Evolutionary conservation across 352 stramenopile species (phyloP).

Genomic region (Phytophthora boehmeriae): DNA sequence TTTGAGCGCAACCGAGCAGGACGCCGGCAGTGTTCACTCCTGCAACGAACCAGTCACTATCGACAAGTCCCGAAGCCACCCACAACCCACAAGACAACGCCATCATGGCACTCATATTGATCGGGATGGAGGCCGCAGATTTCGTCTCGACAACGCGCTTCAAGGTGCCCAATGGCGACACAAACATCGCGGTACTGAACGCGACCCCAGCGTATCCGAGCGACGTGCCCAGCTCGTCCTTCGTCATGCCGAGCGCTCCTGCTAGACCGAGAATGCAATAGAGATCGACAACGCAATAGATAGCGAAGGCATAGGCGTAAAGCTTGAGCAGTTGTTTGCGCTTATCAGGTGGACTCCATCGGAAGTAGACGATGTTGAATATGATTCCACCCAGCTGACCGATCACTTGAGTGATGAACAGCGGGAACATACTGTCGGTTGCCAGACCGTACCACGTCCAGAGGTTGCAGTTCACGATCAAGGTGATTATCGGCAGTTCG

Average conservation of each 20-base stretch:
- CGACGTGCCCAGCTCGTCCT: conserved; percentile 22
- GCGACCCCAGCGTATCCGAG: conserved; percentile 29
- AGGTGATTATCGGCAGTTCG: conserved; percentile 25
- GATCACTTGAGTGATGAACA: conserved; percentile 31
- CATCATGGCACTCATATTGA: conserved; percentile 32
- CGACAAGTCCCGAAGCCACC: conserved; percentile 19
- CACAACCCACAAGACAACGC: conserved; percentile 27
- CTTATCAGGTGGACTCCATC: conserved; percentile 22
- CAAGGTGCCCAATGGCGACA: conserved; percentile 29
- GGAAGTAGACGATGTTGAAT: conserved; percentile 37
- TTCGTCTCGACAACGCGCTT: conserved; percentile 29
- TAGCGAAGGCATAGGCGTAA: conserved; percentile 16
- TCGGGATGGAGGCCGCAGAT: conserved; percentile 34
- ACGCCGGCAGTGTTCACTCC: conserved; percentile 39
- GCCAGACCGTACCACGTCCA: conserved; percentile 36
- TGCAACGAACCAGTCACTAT: conserved; percentile 30
- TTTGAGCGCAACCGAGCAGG: conserved; percentile 42
- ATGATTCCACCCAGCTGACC: conserved; percentile 17
- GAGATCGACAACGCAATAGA: conserved; percentile 27
- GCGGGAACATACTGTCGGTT: conserved; percentile 28
- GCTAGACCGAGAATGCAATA: conserved; percentile 44
- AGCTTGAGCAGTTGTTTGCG: conserved; percentile 17
- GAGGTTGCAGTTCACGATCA: conserved; percentile 34
- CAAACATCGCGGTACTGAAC: conserved; percentile 30
- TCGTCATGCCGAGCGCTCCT: conserved; percentile 38